Base-by-base conservation (phyloP, 2,329 filamentous ascomycete species). In the Botrytis aclada region DNA sequence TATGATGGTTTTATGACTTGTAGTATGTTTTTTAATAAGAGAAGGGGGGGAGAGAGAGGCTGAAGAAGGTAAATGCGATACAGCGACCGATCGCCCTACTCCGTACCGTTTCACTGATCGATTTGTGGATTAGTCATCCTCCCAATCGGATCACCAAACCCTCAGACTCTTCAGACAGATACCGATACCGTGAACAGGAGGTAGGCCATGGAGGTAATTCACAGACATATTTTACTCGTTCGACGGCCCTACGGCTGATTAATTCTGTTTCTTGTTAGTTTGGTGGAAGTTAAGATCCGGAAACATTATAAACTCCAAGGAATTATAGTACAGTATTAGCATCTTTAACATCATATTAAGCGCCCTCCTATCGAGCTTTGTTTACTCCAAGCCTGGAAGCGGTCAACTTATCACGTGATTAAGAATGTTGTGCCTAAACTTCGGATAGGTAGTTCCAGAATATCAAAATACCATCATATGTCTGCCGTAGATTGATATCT, bases 1-100 rank as follows among this genome's bases (percentile, higher is more conserved):
- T 71, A 73, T 74, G 74, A 61, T 69, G 66, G 73, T 70, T 66
- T 58, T 67, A 54, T 70, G 51, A 69, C 60, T 41, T 65, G 72
- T 71, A 63, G 69, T 58, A 70, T 60, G 64, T 70, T 65, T 71
- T 39, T 29, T 3, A 6, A 18, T 7, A 56, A 29, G 51, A 62
- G 51, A n/a, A 67, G 72, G 39, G 63, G 65, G 56, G 64, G 62
- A 45, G 47, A 67, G 34, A 39, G 45, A 67, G 25, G 64, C 45
- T 51, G 64, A 45, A 39, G 51, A 69, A 69, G 56, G 54, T 41
- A 58, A 41, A 61, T 63, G 43, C 56, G 64, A 69, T 45, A 58
- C 70, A 9, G 25, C 62, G 22, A 29, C 16, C 45, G 16, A 45
- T 41, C 32, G 47, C 61, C 22, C 43, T 37, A 45, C 29, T 54